Base-by-base conservation (phyloP, 306 rosid species). In the Nissolia schottii region DNA sequence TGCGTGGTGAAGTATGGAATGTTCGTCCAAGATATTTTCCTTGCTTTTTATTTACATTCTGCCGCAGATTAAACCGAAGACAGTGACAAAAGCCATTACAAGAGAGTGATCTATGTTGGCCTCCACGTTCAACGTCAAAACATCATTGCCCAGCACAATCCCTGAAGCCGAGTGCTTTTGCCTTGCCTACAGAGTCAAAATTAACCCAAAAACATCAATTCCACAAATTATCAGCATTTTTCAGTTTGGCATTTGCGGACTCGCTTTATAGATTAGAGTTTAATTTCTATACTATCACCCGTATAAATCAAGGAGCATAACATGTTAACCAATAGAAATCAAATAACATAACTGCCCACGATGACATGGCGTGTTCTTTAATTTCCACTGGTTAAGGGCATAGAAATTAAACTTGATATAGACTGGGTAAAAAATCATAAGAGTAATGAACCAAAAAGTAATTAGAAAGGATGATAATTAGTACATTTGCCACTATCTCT, bases 401-500 rank as follows among this genome's bases (percentile, higher is more conserved):
- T n/a, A n/a, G n/a, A n/a, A n/a, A n/a, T n/a, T n/a, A n/a, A n/a
- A n/a, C n/a, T n/a, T n/a, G n/a, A n/a, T n/a, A n/a, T n/a, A n/a
- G 43, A 37, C 2, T 37, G 2, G 3, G 0, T 8, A 37, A 34
- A 34, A 37, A 24, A 7, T 3, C n/a, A 27, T 3, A 32, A 68
- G 0, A 35, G 22, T 15, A 69, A n/a, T 7, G 4, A 8, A 54
- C 13, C 5, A 10, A 9, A n/a, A n/a, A 2, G 0, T 16, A 19
- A 48, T n/a, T n/a, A n/a, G n/a, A 31, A 24, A 22, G 35, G 32
- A 32, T 34, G 11, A 61, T 15, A 0, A 22, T 7, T 20, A 50
- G 77, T 65, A 88, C 97, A 91, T 88, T 77, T 11, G 97, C 97
- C 65, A 88, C 77, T 58, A 76, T 49, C 2, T 78, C 71, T 69